phyloP scores from a whole-genome alignment of 495 filamentous ascomycete species.

The Echria macrotheca region DNA sequence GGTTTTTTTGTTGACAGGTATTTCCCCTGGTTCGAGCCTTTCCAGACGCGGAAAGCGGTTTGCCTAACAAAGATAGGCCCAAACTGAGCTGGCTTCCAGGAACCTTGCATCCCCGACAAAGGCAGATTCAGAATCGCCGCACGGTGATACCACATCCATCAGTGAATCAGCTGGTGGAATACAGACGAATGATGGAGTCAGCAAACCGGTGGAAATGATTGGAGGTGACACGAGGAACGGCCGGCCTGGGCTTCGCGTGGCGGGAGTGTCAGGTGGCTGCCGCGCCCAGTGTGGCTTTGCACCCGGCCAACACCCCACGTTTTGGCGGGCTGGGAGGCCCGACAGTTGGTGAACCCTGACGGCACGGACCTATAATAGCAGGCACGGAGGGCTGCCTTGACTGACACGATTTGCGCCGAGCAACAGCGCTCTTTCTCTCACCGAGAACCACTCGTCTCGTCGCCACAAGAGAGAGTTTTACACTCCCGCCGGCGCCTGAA shows the following conservation, averaged over 20 bases:
- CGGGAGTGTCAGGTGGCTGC: neutral
- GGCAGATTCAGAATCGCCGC: no score
- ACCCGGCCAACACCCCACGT: no score
- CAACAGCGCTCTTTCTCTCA: conserved; percentile 10
- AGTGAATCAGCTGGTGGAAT: no score
- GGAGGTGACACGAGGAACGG: neutral
- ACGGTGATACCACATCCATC: no score
- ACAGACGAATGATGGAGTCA: neutral
- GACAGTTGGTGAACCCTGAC: neutral
- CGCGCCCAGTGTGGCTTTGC: neutral
- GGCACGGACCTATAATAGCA: conserved; percentile 5
- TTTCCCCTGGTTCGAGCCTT: no score
- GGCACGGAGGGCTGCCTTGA: neutral
- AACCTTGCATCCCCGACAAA: no score
- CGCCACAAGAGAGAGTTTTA: conserved; percentile 3
- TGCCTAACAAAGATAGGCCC: no score
- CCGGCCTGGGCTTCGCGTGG: neutral
- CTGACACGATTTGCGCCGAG: conserved; percentile 5
- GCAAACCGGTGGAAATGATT: neutral
- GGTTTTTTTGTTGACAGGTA: no score
- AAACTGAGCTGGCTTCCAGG: no score
- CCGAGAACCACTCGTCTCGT: conserved; percentile 13
- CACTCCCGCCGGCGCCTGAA: neutral
- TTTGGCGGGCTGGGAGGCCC: neutral
- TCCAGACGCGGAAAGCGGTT: no score